phyloP scores from a whole-genome alignment of 257 asterid species.

The Agastache rugosa region DNA sequence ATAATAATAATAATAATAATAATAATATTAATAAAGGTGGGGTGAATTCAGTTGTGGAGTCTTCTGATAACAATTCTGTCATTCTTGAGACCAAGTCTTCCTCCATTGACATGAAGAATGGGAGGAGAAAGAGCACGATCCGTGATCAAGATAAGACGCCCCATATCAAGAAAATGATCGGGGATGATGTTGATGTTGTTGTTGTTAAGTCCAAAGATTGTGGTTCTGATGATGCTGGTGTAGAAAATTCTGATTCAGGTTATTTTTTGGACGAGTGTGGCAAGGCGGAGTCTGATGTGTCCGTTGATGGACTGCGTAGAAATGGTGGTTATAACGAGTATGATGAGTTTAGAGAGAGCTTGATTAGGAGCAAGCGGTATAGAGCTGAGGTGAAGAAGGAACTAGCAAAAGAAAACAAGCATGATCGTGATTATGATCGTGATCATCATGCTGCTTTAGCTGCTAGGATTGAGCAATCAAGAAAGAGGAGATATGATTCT shows the following conservation, averaged over 20 bases:
- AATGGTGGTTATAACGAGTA: conserved; percentile 31
- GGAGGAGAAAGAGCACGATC: conserved; percentile 45
- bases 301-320: conserved; percentile 55
- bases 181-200: conserved; percentile 27
- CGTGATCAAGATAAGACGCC: too few relatives aligned
- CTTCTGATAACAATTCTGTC: conserved; percentile 81
- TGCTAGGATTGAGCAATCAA: conserved; percentile 42
- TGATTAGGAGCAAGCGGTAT: conserved; percentile 44
- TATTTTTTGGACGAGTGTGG: conserved; percentile 64
- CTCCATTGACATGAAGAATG: conserved; percentile 63
- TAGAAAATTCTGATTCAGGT: conserved; percentile 71
- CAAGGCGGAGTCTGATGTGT: conserved; percentile 63
- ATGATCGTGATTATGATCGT: conserved; percentile 21
- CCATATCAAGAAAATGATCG: conserved; percentile 29
- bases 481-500: conserved; percentile 47
- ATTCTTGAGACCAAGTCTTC: conserved; percentile 80
- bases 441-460: conserved; percentile 17
- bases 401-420: conserved; percentile 34
- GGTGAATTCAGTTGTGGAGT: conserved; percentile 74
- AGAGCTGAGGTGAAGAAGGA: conserved; percentile 46
- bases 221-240: conserved; percentile 40
- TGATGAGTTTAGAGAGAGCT: conserved; percentile 40
- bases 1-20: too few relatives aligned
- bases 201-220: conserved; percentile 41
- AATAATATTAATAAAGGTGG: too few relatives aligned